phyloP scores from a whole-genome alignment of 441 rosid species.

The Brassica hybrid region DNA sequence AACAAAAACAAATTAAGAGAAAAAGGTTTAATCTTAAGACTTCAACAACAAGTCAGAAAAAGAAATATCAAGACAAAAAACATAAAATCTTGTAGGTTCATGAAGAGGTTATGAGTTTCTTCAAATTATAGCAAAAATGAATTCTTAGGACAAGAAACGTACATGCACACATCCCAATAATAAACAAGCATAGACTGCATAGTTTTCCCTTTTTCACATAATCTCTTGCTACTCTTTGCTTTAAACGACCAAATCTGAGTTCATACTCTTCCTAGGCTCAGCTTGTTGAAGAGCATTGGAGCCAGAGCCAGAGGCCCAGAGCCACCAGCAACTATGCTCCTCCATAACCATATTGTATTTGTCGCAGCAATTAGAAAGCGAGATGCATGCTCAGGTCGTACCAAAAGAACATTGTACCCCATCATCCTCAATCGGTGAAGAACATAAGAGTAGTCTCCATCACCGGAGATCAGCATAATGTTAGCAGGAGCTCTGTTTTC shows the following conservation, averaged over 20 bases:
- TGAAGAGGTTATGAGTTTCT: too few species aligned
- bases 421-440: conserved; percentile 81
- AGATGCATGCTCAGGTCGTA: conserved; percentile 63
- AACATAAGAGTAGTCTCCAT: conserved; percentile 81
- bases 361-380: conserved; percentile 60
- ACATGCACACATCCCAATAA: too few species aligned
- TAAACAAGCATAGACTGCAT: too few species aligned
- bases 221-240: neutral
- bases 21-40: too few species aligned
- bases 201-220: too few species aligned
- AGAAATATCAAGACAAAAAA: too few species aligned
- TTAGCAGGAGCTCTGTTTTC: conserved; percentile 84
- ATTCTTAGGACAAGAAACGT: too few species aligned
- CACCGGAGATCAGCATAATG: conserved; percentile 75
- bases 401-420: conserved; percentile 74
- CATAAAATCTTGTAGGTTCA: too few species aligned
- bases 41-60: too few species aligned
- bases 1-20: too few species aligned
- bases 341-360: conserved; percentile 79
- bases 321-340: conserved; percentile 45
- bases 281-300: conserved; percentile 53
- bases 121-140: too few species aligned
- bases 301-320: conserved; percentile 39
- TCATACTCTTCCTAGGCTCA: neutral
- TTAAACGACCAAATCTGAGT: neutral